Evolutionary conservation across 2,329 filamentous ascomycete genomes (phyloP), one percentile per base, ranked within the genome.

Genomic region (Diplocarpon mali): DNA sequence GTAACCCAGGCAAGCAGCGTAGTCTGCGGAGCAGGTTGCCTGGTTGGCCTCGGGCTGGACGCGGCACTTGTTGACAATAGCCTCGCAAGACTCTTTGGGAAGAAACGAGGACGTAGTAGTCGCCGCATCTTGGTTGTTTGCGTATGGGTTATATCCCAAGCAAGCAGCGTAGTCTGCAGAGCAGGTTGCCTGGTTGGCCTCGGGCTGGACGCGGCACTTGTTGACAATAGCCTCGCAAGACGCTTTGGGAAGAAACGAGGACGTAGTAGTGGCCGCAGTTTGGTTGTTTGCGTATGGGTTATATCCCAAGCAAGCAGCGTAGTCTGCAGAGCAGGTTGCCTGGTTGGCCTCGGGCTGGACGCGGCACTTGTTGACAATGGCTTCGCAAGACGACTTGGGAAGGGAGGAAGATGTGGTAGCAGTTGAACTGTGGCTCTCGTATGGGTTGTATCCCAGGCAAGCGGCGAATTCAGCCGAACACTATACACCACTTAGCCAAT

Each of bases 371-470:
- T 43, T 17, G 8, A 34, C 41, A 16, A 14, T 13, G 29, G 41
- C 35, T 20, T 38, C n/a, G 41, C 41, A 43, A 31, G 40, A 35
- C 24, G 28, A 13, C 40, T 28, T 28, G 5, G 32, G 31, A 17
- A 16, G n/a, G 10, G 35, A 36, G 2, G 40, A 42, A 3, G 32
- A 7, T 24, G 20, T 24, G 8, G 35, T 12, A 3, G 20, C 31
- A 11, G 41, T 32, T 9, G 32, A 28, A 27, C 34, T 24, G 5
- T 27, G 20, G 35, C 17, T 38, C n/a, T n/a, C n/a, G n/a, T n/a
- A n/a, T n/a, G n/a, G 41, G 15, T 38, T 38, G 35, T 43, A 43
- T 6, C 41, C 41, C 10, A 43, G 15, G 41, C 41, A 43, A 20
- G 41, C 41, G 13, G 35, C 24, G 9, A 37, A 34, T 10, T 38